Conservation (phyloP, 768 basidiomycete species). For the Cystobasidium onofrii region DNA sequence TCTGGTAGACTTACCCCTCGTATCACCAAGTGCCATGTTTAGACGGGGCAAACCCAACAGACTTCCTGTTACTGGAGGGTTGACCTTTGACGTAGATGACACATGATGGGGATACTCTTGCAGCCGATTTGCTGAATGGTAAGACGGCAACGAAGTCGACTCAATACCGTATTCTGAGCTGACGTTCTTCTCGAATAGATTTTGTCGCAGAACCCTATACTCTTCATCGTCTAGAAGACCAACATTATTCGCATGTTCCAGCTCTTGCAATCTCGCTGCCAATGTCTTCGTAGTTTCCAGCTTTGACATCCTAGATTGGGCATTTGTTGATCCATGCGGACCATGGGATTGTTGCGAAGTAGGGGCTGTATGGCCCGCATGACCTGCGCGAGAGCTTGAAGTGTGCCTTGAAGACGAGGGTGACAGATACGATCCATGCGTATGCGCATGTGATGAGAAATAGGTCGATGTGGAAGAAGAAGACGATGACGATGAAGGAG, state of each 20-base stretch:
- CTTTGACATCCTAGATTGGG: background rate
- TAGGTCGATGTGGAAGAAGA: background rate
- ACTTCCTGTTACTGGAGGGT: background rate
- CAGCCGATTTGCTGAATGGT: too few relatives aligned
- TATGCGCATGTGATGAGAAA: background rate
- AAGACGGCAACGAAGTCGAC: background rate
- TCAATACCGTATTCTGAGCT: background rate
- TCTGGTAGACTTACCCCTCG: background rate
- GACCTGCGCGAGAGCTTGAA: too few relatives aligned
- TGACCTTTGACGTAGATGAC: background rate
- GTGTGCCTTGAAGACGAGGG: background rate
- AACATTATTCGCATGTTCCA: conserved; percentile 35
- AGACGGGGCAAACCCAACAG: background rate
- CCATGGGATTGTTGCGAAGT: background rate
- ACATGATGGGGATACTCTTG: background rate
- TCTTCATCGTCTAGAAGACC: conserved; percentile 40
- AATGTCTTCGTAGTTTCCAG: conserved; percentile 13
- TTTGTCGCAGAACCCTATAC: conserved; percentile 35
- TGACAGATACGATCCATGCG: background rate
- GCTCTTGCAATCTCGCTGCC: conserved; percentile 37
- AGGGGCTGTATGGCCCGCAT: too few relatives aligned
- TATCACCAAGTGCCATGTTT: background rate
- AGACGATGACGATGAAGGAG: background rate
- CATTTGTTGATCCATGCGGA: background rate
- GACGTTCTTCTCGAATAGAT: conserved; percentile 33